Percentiles rank a stretch among this genome's conserved stretches.
Conservation (phyloP, 352 stramenopile species). For the Globisporangium sylvaticum region DNA sequence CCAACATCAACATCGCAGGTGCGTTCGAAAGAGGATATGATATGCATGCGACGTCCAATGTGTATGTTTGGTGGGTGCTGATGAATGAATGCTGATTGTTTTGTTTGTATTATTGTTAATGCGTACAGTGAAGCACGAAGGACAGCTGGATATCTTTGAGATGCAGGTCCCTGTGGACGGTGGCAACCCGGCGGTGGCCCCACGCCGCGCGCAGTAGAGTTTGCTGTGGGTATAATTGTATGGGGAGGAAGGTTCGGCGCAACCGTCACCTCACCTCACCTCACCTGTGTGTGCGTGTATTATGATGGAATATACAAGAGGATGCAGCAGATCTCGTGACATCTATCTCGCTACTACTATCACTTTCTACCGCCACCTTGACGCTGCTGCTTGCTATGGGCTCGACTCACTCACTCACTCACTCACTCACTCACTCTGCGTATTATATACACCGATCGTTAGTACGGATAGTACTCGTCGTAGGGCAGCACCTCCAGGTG, state of each 20-base stretch:
- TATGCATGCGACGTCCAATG: background rate
- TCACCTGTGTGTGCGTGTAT: slow-evolving; percentile 3
- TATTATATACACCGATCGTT: slow-evolving; percentile 1
- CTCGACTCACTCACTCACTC: background rate
- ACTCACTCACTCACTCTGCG: background rate
- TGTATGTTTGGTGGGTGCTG: background rate
- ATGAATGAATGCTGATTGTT: background rate
- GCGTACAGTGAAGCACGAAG: slow-evolving; percentile 78
- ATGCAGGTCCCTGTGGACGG: slow-evolving; percentile 87
- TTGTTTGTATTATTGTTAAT: slow-evolving; percentile 3
- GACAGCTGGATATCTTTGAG: slow-evolving; percentile 86
- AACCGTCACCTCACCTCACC: background rate
- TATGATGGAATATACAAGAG: slow-evolving; percentile 9
- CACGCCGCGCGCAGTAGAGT: slow-evolving; percentile 8
- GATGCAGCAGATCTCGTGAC: background rate
- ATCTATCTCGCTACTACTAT: background rate
- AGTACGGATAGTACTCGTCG: slow-evolving; percentile 87
- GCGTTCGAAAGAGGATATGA: background rate
- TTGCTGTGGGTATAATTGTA: background rate
- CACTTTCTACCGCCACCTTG: background rate
- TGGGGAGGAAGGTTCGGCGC: background rate
- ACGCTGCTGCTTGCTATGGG: background rate
- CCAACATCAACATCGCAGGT: slow-evolving; percentile 89
- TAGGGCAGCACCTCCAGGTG: slow-evolving; percentile 78
- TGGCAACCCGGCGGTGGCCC: slow-evolving; percentile 19